Conservation (phyloP, 345 rosid species). For the Noccaea caerulescens region DNA sequence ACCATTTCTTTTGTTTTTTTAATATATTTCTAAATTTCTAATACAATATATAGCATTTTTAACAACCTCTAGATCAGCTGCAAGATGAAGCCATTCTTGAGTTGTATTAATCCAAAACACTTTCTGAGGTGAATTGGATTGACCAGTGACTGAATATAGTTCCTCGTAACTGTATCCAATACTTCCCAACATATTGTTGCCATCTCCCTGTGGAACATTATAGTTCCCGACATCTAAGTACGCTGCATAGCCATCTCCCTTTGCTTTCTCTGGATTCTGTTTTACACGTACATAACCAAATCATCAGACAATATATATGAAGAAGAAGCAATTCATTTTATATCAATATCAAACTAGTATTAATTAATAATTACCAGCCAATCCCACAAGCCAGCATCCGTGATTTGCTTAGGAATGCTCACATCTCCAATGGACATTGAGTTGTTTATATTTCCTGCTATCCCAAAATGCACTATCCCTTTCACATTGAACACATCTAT, state of each 20-base stretch:
- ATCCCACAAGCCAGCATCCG: slow-evolving; percentile 57
- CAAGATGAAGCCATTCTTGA: slow-evolving; percentile 55
- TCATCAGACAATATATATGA: not conserved
- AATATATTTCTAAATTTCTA: too few relatives aligned
- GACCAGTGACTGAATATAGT: slow-evolving; percentile 42
- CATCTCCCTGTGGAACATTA: slow-evolving; percentile 49
- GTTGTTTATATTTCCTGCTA: slow-evolving; percentile 55
- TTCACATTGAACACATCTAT: slow-evolving; percentile 47
- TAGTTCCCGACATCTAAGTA: slow-evolving; percentile 45
- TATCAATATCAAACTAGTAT: not conserved
- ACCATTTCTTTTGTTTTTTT: too few relatives aligned
- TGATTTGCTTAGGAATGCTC: slow-evolving; percentile 53
- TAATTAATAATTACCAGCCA: slow-evolving; percentile 50
- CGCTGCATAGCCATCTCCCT: slow-evolving; percentile 31
- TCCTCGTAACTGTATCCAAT: slow-evolving; percentile 47
- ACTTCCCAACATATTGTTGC: slow-evolving; percentile 46
- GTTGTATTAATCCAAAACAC: slow-evolving; percentile 50
- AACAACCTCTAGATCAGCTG: slow-evolving; percentile 51
- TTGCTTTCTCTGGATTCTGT: slow-evolving; percentile 47
- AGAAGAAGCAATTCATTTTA: too few relatives aligned
- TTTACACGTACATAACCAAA: not conserved
- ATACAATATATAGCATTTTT: not conserved
- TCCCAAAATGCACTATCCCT: slow-evolving; percentile 62
- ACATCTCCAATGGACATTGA: slow-evolving; percentile 71
- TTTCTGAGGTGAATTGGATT: slow-evolving; percentile 37